Evolutionary conservation across 2,329 filamentous ascomycete species (phyloP), one percentile per base, ranked within the genome.

Genomic region (Rhinocladiella mackenziei): DNA sequence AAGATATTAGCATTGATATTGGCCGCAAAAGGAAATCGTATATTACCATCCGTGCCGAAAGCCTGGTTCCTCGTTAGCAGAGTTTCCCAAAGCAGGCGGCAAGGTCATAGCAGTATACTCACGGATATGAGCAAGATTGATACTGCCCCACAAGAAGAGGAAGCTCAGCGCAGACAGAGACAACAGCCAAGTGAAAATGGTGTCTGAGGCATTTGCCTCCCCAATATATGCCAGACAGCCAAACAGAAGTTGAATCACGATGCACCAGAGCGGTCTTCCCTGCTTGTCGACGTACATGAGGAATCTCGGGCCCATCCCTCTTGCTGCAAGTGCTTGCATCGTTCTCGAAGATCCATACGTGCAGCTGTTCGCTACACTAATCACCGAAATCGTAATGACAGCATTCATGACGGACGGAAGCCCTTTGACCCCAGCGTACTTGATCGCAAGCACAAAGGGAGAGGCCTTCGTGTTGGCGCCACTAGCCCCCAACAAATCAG

Each of bases 341-440:
- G 89, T 96, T 57, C 91, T 83, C 1, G 87, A 94, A 18, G 87
- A 92, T 22, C 88, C 91, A 58, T 94, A 97, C 47, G 96, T 84
- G 53, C 89, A 83, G 5, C 86, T 91, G 66, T 95, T 96, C 43
- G 89, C 89, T 47, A 96, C 89, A 1, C 87, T 92, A 19, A 96
- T 71, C 19, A 95, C 89, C 14, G 89, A 84, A 50, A 94, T 80
- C 60, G 96, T 80, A 62, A 97, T 95, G 50, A 96, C 88, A 11
- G 80, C 82, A 65, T 97, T 97, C 84, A 96, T 92, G 39, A 96
- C 77, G 0, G 85, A 89, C 2, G 88, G 87, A 2, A 96, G 76
- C 2, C 83, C 82, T 30, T 79, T 70, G 58, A 96, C 92, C 7
- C 86, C 84, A 1, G 89, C 88, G 50, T 88, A 83, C 54, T 84